Evolutionary conservation across 768 basidiomycete species (phyloP).

Genomic region (Leccinum truebloodii): DNA sequence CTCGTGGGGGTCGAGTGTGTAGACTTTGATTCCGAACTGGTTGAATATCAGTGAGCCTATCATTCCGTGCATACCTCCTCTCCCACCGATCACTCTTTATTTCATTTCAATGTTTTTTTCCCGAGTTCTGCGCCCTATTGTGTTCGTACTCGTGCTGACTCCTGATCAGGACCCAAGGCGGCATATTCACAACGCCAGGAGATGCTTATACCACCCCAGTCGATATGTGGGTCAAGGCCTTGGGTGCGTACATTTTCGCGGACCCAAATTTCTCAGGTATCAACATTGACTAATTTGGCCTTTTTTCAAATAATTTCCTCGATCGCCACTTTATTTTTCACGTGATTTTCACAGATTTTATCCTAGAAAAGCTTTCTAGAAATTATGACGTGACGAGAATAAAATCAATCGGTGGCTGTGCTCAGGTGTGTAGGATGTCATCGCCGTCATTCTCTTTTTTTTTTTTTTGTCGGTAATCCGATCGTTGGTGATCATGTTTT

Average conservation of each 20-base stretch:
- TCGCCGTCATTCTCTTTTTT: not conserved
- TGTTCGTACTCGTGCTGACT: conserved; percentile 20
- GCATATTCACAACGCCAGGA: conserved; percentile 83
- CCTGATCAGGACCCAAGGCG: conserved; percentile 70
- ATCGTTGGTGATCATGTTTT: conserved; percentile 1
- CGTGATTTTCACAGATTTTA: conserved; percentile 51
- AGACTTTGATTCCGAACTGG: conserved; percentile 78
- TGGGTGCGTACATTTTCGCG: conserved; percentile 56
- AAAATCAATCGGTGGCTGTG: conserved; percentile 74
- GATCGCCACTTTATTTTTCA: conserved; percentile 36
- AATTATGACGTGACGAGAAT: conserved; percentile 72
- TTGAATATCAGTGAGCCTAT: conserved; percentile 75
- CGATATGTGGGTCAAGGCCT: conserved; percentile 88
- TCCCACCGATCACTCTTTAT: conserved; percentile 2
- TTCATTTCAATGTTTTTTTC: not conserved
- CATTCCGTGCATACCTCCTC: conserved; percentile 2
- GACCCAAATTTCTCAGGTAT: conserved; percentile 61
- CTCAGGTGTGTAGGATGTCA: conserved; percentile 54
- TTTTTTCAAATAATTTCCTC: conserved; percentile 28
- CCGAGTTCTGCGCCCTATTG: not conserved
- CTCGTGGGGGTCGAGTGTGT: conserved; percentile 80
- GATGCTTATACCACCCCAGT: conserved; percentile 87
- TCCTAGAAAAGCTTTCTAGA: conserved; percentile 72
- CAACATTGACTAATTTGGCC: conserved; percentile 38
- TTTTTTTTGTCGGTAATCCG: conserved; percentile 6